A percentile compares a stretch with the other conserved stretches of the same genome.
phyloP scores from a whole-genome alignment of 805 yeast species.

The Lachancea mirantina region DNA sequence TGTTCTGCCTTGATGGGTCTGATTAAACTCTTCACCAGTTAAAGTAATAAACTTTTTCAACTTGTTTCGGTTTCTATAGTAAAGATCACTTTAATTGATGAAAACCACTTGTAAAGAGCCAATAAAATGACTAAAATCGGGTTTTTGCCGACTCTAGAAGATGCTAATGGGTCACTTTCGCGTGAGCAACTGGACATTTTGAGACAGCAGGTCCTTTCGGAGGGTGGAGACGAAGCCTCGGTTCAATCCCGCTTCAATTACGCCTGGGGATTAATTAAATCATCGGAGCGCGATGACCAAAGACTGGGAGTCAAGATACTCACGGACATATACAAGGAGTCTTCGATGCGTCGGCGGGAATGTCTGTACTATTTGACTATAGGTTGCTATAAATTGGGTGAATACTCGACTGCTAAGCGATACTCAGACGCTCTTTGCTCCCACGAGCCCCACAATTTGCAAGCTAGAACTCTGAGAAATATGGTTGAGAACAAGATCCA shows the following conservation, averaged over 20 bases:
- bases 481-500: constrained; percentile 81
- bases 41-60: no score
- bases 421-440: constrained; percentile 71
- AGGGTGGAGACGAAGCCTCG: constrained; percentile 65
- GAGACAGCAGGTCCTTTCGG: constrained; percentile 68
- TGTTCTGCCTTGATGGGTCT: background rate
- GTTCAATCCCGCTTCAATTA: constrained; percentile 86
- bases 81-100: constrained; percentile 1
- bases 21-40: no score
- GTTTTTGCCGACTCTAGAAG: constrained; percentile 27
- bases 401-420: constrained; percentile 75
- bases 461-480: constrained; percentile 62
- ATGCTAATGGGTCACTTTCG: constrained; percentile 43
- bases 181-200: constrained; percentile 70
- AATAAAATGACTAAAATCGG: constrained; percentile 20
- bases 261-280: constrained; percentile 92
- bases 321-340: constrained; percentile 60
- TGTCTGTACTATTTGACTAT: constrained; percentile 80
- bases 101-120: background rate
- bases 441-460: constrained; percentile 80
- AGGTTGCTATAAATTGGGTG: constrained; percentile 85
- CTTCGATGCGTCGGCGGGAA: constrained; percentile 80
- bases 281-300: constrained; percentile 54
- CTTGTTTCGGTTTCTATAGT: background rate
- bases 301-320: constrained; percentile 73